Evolutionary conservation across 2,329 filamentous ascomycete species (phyloP).

Genomic region (Epichloe baconii): DNA sequence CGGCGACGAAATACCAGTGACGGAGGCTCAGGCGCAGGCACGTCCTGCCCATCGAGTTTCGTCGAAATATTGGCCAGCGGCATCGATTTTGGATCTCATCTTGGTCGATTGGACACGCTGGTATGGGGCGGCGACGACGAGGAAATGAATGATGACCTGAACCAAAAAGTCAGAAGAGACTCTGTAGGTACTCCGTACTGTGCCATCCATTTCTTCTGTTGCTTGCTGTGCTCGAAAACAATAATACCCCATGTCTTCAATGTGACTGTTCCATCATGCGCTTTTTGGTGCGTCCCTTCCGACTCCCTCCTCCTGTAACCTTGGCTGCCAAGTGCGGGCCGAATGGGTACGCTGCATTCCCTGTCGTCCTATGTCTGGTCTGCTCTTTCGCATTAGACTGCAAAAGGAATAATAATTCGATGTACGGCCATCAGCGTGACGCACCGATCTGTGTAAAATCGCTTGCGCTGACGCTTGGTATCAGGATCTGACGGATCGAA

Average conservation of each 20-base stretch:
- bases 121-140: neutral
- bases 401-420: neutral
- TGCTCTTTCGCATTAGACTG: neutral
- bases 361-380: neutral
- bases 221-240: neutral
- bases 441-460: neutral
- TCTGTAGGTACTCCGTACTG: neutral
- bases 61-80: neutral
- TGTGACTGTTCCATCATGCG: neutral
- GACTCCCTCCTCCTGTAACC: neutral
- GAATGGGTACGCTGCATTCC: neutral
- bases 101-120: neutral
- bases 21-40: neutral
- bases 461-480: neutral
- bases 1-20: neutral
- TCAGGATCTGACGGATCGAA: conserved; percentile 6
- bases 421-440: neutral
- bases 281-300: neutral
- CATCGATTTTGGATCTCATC: neutral
- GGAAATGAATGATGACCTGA: neutral
- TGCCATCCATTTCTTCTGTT: neutral
- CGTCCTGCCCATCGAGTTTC: neutral
- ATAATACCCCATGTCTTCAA: neutral
- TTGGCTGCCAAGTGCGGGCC: neutral
- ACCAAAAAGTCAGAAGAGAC: neutral